Evolutionary conservation across 768 basidiomycete species (phyloP).

Genomic region (Boletus subparvulus): DNA sequence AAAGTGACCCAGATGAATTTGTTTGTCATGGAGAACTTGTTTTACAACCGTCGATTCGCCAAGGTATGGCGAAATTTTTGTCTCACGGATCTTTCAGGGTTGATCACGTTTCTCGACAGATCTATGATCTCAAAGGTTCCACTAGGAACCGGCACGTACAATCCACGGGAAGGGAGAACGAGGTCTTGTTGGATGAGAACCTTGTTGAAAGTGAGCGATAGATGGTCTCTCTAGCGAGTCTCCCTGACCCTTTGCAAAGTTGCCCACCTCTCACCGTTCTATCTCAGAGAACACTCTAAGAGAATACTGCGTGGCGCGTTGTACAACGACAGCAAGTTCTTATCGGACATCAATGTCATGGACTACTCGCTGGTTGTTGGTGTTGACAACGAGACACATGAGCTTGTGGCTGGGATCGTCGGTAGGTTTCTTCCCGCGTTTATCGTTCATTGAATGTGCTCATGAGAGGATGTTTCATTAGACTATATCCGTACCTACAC

Average conservation of each 20-base stretch:
- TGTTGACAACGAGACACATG: constrained; percentile 84
- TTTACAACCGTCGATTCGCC: constrained; percentile 88
- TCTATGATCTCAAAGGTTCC: constrained; percentile 97
- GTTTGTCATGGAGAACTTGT: constrained; percentile 96
- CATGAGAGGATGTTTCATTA: constrained; percentile 28
- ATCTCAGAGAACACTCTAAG: constrained; percentile 95
- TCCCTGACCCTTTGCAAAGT: constrained; percentile 43
- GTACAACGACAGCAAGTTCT: constrained; percentile 93
- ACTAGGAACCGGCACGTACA: constrained; percentile 91
- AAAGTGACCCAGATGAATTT: constrained; percentile 93
- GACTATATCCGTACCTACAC: constrained; percentile 96
- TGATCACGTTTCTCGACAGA: constrained; percentile 44
- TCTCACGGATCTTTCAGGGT: neutral
- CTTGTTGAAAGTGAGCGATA: constrained; percentile 73
- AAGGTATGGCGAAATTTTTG: constrained; percentile 49
- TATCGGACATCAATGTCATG: constrained; percentile 94
- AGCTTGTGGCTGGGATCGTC: constrained; percentile 95
- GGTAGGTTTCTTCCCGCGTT: constrained; percentile 51
- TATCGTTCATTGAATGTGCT: constrained; percentile 9
- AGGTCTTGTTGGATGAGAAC: constrained; percentile 96
- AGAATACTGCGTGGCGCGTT: constrained; percentile 87
- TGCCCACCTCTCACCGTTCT: constrained; percentile 85
- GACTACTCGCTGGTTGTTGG: constrained; percentile 97
- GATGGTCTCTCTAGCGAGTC: neutral
- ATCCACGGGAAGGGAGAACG: constrained; percentile 85